A percentile compares a stretch with the other conserved stretches of the same genome.
Conservation (phyloP, 345 rosid species). For the Citrus hindsii region DNA sequence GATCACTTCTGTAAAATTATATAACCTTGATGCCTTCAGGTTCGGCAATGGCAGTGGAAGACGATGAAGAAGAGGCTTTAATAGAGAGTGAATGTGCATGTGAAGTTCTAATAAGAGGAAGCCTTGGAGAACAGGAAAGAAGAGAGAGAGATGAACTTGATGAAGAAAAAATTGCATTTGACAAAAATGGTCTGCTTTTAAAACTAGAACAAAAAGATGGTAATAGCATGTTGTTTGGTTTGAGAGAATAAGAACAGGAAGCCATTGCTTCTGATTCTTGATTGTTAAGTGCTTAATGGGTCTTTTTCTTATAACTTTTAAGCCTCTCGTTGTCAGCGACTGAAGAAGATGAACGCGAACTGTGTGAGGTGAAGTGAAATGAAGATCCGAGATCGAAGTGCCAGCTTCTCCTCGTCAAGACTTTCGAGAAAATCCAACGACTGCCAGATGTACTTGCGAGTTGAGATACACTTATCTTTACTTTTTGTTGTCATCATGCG, state of each 20-base stretch:
- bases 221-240: conserved; percentile 24
- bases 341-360: too few relatives aligned
- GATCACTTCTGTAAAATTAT: too few relatives aligned
- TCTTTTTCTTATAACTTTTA: too few relatives aligned
- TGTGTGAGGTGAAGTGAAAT: neutral
- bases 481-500: neutral
- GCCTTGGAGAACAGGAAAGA: conserved; percentile 27
- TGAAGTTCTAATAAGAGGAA: conserved; percentile 20
- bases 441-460: conserved; percentile 29
- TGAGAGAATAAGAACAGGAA: conserved; percentile 31
- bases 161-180: conserved; percentile 2
- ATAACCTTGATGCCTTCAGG: conserved; percentile 72
- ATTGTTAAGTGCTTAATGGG: neutral
- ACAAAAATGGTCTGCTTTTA: conserved; percentile 2
- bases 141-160: conserved; percentile 25
- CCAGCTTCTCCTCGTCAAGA: neutral
- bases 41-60: conserved; percentile 59
- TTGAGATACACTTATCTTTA: conserved; percentile 8
- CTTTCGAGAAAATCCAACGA: neutral
- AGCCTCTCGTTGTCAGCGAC: too few relatives aligned
- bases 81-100: conserved; percentile 21
- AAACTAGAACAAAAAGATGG: conserved; percentile 20
- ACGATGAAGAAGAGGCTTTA: conserved; percentile 43
- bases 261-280: conserved; percentile 21
- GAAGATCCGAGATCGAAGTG: neutral